Base-by-base conservation (phyloP, 2,329 filamentous ascomycete genomes). In the Xylariaceae sp. region DNA sequence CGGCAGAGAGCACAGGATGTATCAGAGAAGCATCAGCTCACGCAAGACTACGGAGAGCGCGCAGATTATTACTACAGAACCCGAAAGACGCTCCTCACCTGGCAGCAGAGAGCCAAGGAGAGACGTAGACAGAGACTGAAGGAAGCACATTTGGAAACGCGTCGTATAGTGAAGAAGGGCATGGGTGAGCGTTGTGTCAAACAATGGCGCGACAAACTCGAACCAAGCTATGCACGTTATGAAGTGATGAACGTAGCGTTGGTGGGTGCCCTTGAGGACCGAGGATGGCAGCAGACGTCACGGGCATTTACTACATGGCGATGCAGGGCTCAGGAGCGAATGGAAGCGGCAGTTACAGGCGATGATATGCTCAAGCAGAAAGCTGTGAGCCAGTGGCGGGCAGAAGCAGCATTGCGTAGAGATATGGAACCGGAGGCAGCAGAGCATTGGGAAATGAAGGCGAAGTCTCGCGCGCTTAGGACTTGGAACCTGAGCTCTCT, bases 91-190 rank as follows among this genome's bases (percentile, higher is more conserved):
- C 32, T 69, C 13, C 18, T 58, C 15, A 39, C 55, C 9, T 70
- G 67, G 67, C 58, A 59, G 39, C 48, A 61, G 1, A 36, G 49
- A 19, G 57, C 67, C 2, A 67, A 66, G 45, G 47, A 65, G 53
- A 66, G 50, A 44, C 66, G 66, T n/a, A 70, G 66, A 53, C 54
- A 63, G 34, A 65, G 59, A 39, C 53, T 70, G 13, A 67, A 59
- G 47, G 65, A 69, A 26, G 65, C 67, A 7, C 62, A 70, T 55
- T 46, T 68, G 37, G 67, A 68, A 55, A 66, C 66, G 15, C 67
- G 67, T 19, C 67, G 67, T 13, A 56, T 62, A 48, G 67, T 70
- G 21, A 70, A 69, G 59, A 68, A 61, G 53, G 62, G 61, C 3
- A 68, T 69, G 65, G 67, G 67, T 9, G 58, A 59, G 21, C 66